Evolutionary conservation across 2,329 filamentous ascomycete species (phyloP).

Genomic region (Monilinia fructicola): DNA sequence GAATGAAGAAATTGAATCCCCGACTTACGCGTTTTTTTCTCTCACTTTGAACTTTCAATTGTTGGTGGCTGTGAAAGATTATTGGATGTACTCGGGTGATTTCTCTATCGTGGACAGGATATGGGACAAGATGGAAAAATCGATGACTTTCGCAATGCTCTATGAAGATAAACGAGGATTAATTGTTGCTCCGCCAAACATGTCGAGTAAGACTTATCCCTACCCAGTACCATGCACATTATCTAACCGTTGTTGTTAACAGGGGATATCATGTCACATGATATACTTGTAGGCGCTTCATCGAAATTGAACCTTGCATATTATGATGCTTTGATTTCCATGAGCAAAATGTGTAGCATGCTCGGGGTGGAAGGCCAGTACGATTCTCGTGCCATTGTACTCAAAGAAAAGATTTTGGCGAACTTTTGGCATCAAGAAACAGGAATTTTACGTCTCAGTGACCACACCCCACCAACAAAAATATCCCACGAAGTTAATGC

Average conservation of each 20-base stretch:
- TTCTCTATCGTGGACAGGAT: slow-evolving; percentile 51
- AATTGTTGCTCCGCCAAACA: slow-evolving; percentile 2
- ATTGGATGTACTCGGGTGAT: slow-evolving; percentile 12
- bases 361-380: slow-evolving; percentile 23
- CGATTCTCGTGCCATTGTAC: slow-evolving; percentile 17
- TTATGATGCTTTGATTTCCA: slow-evolving; percentile 31
- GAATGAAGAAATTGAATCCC: slow-evolving; percentile 6
- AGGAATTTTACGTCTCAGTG: slow-evolving; percentile 29
- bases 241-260: background rate
- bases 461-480: slow-evolving; percentile 24
- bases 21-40: slow-evolving; percentile 4
- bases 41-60: background rate
- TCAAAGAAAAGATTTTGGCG: slow-evolving; percentile 28
- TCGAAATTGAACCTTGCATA: slow-evolving; percentile 33
- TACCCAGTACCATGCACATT: background rate
- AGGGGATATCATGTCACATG: slow-evolving; percentile 9
- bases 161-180: slow-evolving; percentile 11
- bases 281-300: slow-evolving; percentile 28
- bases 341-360: slow-evolving; percentile 28
- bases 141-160: slow-evolving; percentile 1
- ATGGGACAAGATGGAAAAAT: slow-evolving; percentile 39
- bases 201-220: slow-evolving; percentile 10
- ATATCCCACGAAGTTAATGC: slow-evolving; percentile 33
- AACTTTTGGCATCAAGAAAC: slow-evolving; percentile 29
- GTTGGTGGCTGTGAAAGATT: slow-evolving; percentile 15